Percentiles rank a stretch among this genome's conserved stretches.
phyloP scores from a whole-genome alignment of 2,329 filamentous ascomycete genomes.

The Trichoderma asperellum region DNA sequence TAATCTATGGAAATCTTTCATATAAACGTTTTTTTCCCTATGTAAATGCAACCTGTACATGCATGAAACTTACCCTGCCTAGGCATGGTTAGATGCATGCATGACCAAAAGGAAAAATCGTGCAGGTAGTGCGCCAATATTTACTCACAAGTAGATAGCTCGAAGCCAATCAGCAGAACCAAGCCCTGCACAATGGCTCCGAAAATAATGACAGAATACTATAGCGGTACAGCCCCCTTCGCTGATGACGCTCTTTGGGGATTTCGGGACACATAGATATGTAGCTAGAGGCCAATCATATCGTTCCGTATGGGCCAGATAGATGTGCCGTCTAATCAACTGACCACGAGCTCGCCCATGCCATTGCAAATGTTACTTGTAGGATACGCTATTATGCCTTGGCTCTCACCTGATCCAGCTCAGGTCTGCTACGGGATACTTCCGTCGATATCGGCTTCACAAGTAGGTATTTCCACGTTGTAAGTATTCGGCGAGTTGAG shows the following conservation, averaged over 20 bases:
- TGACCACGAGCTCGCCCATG: neutral
- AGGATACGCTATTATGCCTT: neutral
- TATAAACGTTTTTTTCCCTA: neutral
- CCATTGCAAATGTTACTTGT: neutral
- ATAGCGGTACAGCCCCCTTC: neutral
- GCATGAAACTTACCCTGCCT: neutral
- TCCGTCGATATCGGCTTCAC: neutral
- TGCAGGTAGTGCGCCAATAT: neutral
- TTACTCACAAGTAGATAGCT: neutral
- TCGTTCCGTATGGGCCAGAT: neutral
- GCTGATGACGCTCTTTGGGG: neutral
- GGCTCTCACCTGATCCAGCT: neutral
- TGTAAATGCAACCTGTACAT: neutral
- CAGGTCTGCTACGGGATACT: neutral
- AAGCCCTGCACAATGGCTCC: constrained; percentile 1
- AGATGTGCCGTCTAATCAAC: neutral
- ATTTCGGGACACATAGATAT: neutral
- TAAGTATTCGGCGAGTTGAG: neutral
- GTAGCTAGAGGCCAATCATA: constrained; percentile 9
- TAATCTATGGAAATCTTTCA: neutral
- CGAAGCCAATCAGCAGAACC: neutral
- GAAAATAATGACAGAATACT: neutral
- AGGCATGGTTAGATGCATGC: neutral
- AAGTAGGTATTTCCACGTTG: neutral
- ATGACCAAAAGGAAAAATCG: neutral